phyloP scores from a whole-genome alignment of 2,329 filamentous ascomycete species.

The Cordyceps militaris region DNA sequence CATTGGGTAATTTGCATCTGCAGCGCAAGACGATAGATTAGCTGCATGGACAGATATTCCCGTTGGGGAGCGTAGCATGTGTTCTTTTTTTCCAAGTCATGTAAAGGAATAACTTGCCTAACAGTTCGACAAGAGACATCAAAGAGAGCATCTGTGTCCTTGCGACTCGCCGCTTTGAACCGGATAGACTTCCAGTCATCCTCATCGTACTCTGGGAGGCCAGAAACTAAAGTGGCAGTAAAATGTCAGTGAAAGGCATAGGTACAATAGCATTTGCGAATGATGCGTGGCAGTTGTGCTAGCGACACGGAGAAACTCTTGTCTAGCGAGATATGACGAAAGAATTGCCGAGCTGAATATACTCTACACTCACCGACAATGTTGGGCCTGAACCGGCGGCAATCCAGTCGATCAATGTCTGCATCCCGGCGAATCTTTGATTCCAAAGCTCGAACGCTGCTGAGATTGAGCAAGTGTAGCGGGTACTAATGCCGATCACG shows the following conservation, averaged over 20 bases:
- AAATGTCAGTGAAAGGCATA: background rate
- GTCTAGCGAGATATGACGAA: background rate
- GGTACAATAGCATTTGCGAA: no score
- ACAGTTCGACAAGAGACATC: constrained; percentile 59
- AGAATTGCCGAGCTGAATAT: background rate
- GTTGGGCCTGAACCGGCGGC: constrained; percentile 62
- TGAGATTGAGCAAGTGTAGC: constrained; percentile 59
- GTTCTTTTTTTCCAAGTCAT: background rate
- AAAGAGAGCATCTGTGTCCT: constrained; percentile 30
- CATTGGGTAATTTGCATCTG: constrained; percentile 64
- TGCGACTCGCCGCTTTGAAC: constrained; percentile 41
- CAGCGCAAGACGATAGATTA: constrained; percentile 6
- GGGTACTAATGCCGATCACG: constrained; percentile 46
- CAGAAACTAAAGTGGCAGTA: constrained; percentile 41
- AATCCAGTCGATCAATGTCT: constrained; percentile 45
- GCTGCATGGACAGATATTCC: background rate
- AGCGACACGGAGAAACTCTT: background rate
- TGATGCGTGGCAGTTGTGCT: background rate
- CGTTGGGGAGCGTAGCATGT: background rate
- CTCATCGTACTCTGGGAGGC: constrained; percentile 58
- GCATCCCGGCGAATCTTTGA: constrained; percentile 46
- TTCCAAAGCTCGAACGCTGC: constrained; percentile 56
- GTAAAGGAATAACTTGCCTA: constrained; percentile 33
- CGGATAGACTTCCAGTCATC: constrained; percentile 60
- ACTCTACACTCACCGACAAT: constrained; percentile 48